phyloP scores from a whole-genome alignment of 345 rosid species.

The Pseudoturritis turrita region DNA sequence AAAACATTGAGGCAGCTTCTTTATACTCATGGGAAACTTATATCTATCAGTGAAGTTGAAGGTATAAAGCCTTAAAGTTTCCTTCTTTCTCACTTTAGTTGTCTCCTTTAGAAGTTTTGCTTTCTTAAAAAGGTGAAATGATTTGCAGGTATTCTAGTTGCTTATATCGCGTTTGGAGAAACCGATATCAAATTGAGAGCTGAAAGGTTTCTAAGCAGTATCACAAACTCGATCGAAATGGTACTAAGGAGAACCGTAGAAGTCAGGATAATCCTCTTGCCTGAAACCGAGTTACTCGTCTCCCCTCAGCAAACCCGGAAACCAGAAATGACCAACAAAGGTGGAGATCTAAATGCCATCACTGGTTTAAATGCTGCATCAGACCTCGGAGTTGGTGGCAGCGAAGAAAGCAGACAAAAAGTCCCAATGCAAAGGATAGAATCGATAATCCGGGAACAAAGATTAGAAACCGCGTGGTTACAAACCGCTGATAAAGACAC shows the following conservation, averaged over 20 bases:
- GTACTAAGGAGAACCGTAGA: conserved; percentile 79
- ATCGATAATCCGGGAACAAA: conserved; percentile 91
- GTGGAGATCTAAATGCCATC: conserved; percentile 36
- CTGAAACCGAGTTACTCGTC: conserved; percentile 45
- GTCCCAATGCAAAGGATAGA: conserved; percentile 87
- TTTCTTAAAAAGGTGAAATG: conserved; percentile 3
- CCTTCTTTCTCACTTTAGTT: neutral
- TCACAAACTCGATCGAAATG: conserved; percentile 87
- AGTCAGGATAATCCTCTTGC: conserved; percentile 66
- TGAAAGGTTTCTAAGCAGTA: conserved; percentile 90
- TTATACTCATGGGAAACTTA: conserved; percentile 69
- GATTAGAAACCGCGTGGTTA: conserved; percentile 94
- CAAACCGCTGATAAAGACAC: conserved; percentile 88
- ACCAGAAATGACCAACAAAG: conserved; percentile 32
- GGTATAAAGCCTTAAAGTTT: conserved; percentile 40
- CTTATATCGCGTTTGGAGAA: conserved; percentile 67
- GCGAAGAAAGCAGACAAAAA: conserved; percentile 44
- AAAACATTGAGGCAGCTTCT: conserved; percentile 84
- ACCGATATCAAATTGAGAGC: conserved; percentile 69
- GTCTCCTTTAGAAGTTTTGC: neutral
- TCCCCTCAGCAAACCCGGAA: conserved; percentile 31
- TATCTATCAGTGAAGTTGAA: conserved; percentile 75
- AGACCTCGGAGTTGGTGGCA: conserved; percentile 30
- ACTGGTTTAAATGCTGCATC: conserved; percentile 35
- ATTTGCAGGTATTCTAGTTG: conserved; percentile 70